Base-by-base conservation (phyloP, 78 protist genomes). In the Dictyostelium citrinum region DNA sequence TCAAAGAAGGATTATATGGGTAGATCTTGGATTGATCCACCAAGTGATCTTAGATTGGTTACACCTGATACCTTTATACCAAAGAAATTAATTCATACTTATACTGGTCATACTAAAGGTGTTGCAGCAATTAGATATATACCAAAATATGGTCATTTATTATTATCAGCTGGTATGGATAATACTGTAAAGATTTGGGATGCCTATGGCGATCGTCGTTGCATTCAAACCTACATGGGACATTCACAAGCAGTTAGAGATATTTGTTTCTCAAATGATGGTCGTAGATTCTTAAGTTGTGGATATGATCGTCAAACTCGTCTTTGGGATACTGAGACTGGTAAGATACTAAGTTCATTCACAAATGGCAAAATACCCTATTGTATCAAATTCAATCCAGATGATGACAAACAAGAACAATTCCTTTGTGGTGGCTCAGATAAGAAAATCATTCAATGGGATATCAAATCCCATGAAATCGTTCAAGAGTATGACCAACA, bases 291-390 rank as follows among this genome's bases (percentile, higher is more conserved):
- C 98, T 43, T 97, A 77, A 90, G 96, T 29, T 55, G 84, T 81
- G 33, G 96, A 0, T 97, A 91, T 90, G 99, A 99, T 82, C 64
- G 95, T 35, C 27, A 39, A 31, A 71, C 97, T n/a, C 37, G 86
- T 58, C 64, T 93, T 61, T 99, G 99, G 99, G 99, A 99, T 81
- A 98, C 99, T 20, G 99, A 98, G 75, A 98, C 99, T 4, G 99
- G 99, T 9, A 51, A 95, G 83, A 81, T 96, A 64, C 24, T 97
- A 35, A 31, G 72, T 22, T 37, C 98, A 2, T 97, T 33, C 79
- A 61, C 77, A 60, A 91, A 91, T 61, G 95, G 95, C 8, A 29
- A 67, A 37, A 33, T 77, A 11, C 98, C 99, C 7, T 88, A 82
- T 91, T 90, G 96, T 74, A 93, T 96, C 46, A 86, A 83, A 74